Base-by-base conservation (phyloP, 441 rosid genomes). In the Eruca vesicaria region DNA sequence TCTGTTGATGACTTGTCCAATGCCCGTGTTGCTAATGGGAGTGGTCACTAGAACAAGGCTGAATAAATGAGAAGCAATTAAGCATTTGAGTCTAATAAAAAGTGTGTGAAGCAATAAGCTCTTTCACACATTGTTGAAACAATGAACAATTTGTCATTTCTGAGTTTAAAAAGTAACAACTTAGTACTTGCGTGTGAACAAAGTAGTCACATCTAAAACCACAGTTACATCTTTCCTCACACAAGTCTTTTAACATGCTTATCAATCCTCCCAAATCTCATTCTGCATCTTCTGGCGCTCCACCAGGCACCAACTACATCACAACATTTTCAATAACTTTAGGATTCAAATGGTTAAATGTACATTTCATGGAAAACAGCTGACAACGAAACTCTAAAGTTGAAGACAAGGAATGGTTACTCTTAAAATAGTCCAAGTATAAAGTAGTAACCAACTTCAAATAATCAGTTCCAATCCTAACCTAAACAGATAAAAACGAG, bases 251-350 rank as follows among this genome's bases (percentile, higher is more conserved):
- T 53, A 55, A 60, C 10, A 12, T 35, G 48, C 20, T 21, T 23
- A 59, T 12, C 63, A 70, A 14, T 15, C 0, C 6, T 32, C 3
- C 10, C 32, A 60, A 26, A 50, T 60, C 72, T 89, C 85, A 89
- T 82, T 92, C 91, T 29, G 83, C 80, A 10, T 77, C 85, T 74
- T 90, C 97, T 16, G 98, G 99, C 35, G 87, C 82, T 31, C 94
- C 97, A 67, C 97, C 97, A 2, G 98, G 97, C 73, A 94, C 98
- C 78, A 94, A 78, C 98, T 92, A 88, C 84, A 87, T 57, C 56
- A 61, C 71, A 70, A 67, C 75, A 63, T 16, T 63, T 41, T 16
- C 52, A 41, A 76, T 36, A 9, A 4, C 8, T 14, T 73, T 55
- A 61, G 73, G 21, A 33, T 33, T 2, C 32, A 45, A 50, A 19